Base-by-base conservation (phyloP, 2,329 filamentous ascomycete genomes). In the Ophiostoma sp. region DNA sequence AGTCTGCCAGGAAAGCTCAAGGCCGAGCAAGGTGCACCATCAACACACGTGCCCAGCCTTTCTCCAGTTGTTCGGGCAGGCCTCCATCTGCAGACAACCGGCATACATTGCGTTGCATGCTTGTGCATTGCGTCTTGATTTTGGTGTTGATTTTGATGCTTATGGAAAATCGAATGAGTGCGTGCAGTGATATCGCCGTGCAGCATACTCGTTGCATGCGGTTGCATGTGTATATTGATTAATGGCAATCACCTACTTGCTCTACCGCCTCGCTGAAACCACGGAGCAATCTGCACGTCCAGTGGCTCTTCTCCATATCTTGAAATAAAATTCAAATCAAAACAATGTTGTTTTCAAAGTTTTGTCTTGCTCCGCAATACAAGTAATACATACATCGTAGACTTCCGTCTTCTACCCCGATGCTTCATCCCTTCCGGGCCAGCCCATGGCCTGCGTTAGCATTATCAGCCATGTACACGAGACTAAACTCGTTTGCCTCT, bases 391-490 rank as follows among this genome's bases (percentile, higher is more conserved):
- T 39, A 15, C 39, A 41, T 41, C 36, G 39, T 11, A 41, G 4
- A 48, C 36, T 39, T 57, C n/a, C 52, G 10, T 8, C 4, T 13
- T 4, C 52, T 57, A 57, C 52, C 52, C 27, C 57, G 57, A 62
- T 33, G 33, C 36, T 48, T 41, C 36, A 27, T 66, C 65, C 65
- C 65, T 67, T 48, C 65, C 65, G 65, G 65, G 65, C n/a, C 65
- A 67, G 65, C 65, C 65, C 65, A 67, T 67, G 39, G 35, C 17
- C 57, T 62, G 27, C 27, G 57, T 62, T 33, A 33, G 23, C n/a
- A 48, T 48, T 48, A 1, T 33, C 57, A 41, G 11, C 15, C 20
- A n/a, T n/a, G 5, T 41, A n/a, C 4, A 27, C 52, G 8, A 57
- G 17, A 57, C 52, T 27, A 57, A 7, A 20, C 44, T n/a, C 17